Conservation (phyloP, 345 rosid species). For the Salix purpurea region DNA sequence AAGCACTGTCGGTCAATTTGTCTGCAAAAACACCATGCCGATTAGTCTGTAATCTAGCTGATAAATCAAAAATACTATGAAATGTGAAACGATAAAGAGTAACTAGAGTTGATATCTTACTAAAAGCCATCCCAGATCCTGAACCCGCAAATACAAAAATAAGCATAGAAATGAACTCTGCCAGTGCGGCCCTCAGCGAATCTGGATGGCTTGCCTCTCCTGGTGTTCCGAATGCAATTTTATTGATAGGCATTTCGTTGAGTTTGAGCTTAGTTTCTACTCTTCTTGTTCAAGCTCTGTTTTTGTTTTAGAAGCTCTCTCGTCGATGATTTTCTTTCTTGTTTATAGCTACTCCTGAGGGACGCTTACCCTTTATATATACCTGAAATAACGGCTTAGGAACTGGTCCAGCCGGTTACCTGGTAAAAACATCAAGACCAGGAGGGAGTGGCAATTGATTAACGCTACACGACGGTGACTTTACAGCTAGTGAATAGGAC, state of each 20-base stretch:
- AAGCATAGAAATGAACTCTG: constrained; percentile 70
- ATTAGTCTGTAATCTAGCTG: not conserved
- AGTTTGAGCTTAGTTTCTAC: not conserved
- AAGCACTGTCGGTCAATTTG: constrained; percentile 29
- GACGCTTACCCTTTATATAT: constrained; percentile 8
- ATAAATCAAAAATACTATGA: not conserved
- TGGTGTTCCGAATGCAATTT: constrained; percentile 53
- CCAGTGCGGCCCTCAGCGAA: constrained; percentile 58
- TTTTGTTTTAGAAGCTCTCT: not conserved
- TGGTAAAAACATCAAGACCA: constrained; percentile 9
- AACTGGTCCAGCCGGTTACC: constrained; percentile 20
- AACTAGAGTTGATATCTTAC: constrained; percentile 27
- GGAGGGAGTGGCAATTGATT: not conserved
- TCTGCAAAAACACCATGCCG: constrained; percentile 12
- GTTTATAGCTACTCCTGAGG: not conserved
- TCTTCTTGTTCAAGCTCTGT: not conserved
- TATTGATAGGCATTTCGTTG: constrained; percentile 49
- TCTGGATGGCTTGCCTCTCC: constrained; percentile 68
- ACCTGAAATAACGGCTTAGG: constrained; percentile 29
- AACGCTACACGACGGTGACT: constrained; percentile 18
- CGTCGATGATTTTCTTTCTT: not conserved
- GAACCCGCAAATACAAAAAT: constrained; percentile 84
- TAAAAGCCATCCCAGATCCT: constrained; percentile 88
- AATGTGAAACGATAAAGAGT: not conserved
- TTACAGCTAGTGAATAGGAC: constrained; percentile 12